Evolutionary conservation across 768 basidiomycete species (phyloP), one percentile per base, ranked within the genome.

Genomic region (Auriscalpium vulgare): DNA sequence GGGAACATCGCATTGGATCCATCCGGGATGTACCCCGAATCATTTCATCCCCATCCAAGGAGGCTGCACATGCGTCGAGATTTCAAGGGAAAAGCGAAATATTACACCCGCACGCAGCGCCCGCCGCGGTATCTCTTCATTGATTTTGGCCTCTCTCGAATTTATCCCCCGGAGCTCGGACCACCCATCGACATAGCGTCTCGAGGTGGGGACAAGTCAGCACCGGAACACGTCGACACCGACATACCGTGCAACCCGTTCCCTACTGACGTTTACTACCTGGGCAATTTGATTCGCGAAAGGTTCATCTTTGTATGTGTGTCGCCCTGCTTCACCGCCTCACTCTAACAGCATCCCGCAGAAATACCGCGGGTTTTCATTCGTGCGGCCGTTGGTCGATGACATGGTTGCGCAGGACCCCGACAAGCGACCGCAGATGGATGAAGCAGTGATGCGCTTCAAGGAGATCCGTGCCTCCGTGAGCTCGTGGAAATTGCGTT

Each of bases 331-430:
- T 23, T 14, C 3, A 4, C 37, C 17, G 34, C 29, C 9, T 13
- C 34, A 40, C 16, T 17, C 38, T 10, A 13, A 9, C 4, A 46
- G 10, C 29, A 1, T 4, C 2, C 21, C 40, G 10, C 38, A 61
- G 60, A 53, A 55, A 8, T 55, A 59, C 21, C n/a, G 44, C 2
- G 57, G 57, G 2, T 58, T 60, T 17, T 49, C 48, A 34, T 61
- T 61, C 35, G 43, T 61, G 54, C 34, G 36, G 10, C 46, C 19
- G 36, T 40, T 66, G n/a, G 59, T 65, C 45, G 47, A 51, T 0
- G 69, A 73, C 17, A 75, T 76, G 74, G 63, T 68, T 0, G 65
- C 72, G 55, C 53, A 59, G 0, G 67, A 75, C 46, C 71, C 73
- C 0, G 43, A 56, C 4, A 66, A 67, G 49, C 69, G 74, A 13